Evolutionary conservation across 1,284 basidiomycete species (phyloP).

Genomic region (Papiliotrema flavescens): DNA sequence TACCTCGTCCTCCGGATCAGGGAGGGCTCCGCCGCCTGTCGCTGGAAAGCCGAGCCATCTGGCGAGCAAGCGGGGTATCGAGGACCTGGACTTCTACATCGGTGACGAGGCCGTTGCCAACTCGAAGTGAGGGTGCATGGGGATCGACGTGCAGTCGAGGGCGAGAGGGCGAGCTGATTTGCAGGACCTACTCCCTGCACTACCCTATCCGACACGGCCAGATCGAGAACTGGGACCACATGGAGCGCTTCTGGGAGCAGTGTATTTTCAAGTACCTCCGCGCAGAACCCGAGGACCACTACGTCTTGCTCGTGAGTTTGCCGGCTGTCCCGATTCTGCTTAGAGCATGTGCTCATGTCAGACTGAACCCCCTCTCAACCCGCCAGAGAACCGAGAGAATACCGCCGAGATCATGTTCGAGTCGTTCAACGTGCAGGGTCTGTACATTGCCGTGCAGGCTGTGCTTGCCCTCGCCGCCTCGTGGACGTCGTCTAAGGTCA

Average conservation of each 20-base stretch:
- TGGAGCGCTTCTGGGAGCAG: constrained; percentile 99
- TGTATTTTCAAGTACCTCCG: constrained; percentile 99
- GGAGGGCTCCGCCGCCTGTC: constrained; percentile 51
- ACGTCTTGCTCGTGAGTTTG: constrained; percentile 83
- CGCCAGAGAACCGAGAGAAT: constrained; percentile 98
- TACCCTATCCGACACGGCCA: constrained; percentile 97
- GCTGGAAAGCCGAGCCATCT: constrained; percentile 82
- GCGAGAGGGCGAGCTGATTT: constrained; percentile 17
- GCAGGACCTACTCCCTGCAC: constrained; percentile 82
- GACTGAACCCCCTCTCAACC: constrained; percentile 98
- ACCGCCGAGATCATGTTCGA: constrained; percentile 99
- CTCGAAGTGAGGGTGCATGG: constrained; percentile 57
- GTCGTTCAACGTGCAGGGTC: constrained; percentile 89
- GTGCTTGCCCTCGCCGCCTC: constrained; percentile 98
- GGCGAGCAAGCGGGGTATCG: constrained; percentile 94
- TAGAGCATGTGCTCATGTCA: neutral
- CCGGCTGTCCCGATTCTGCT: neutral
- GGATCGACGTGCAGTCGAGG: neutral
- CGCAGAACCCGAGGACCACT: constrained; percentile 98
- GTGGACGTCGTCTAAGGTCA: constrained; percentile 91
- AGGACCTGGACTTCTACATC: constrained; percentile 99
- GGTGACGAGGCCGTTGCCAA: constrained; percentile 97
- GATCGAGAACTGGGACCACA: constrained; percentile 99
- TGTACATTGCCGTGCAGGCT: constrained; percentile 97
- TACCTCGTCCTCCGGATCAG: constrained; percentile 50